Evolutionary conservation across 441 rosid genomes (phyloP), one percentile per base, ranked within the genome.

Genomic region (Macaranga tanarius): DNA sequence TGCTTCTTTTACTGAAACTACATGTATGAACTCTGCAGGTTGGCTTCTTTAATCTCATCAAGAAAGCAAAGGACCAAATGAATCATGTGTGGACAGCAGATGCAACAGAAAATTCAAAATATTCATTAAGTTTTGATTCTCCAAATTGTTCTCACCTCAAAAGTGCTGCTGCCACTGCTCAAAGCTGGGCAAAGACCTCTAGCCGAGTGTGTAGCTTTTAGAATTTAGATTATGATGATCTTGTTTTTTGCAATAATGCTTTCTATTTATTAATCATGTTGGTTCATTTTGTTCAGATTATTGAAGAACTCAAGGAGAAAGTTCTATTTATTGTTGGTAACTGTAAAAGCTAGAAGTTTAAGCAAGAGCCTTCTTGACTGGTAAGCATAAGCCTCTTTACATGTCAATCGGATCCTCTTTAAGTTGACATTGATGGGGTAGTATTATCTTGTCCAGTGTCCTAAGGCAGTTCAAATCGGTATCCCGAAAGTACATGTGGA

Each of bases 61-160:
- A 86, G 78, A 88, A 86, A 81, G 81, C 93, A 50, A 88, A 93
- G 77, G 99, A 93, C 82, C 80, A 73, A 34, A 75, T 61, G 61
- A 89, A 93, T 86, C 77, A 84, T 59, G 76, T 90, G 51, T 93
- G 97, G 95, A 89, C 92, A 6, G 90, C 97, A 38, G 98, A 96
- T 66, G 93, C 95, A 62, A 92, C 96, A 61, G 97, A 92, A 75
- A 93, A 96, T 79, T 88, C 97, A 67, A 78, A 76, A 47, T 90
- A 92, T 73, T 82, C 77, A 60, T 69, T 87, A 58, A 85, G 73
- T 76, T 88, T 88, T 26, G 86, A 83, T 79, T 68, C 79, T 59
- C 76, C 84, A 45, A 65, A 42, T 73, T 86, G 88, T 73, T 82
- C 85, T 62, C 97, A 92, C 83, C 92, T 96, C 25, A 89, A 75